These are phyloP conservation scores for Trifolium fragiferum DNA, from an alignment of 306 rosid species.

Conservation along the genomic window DNA sequence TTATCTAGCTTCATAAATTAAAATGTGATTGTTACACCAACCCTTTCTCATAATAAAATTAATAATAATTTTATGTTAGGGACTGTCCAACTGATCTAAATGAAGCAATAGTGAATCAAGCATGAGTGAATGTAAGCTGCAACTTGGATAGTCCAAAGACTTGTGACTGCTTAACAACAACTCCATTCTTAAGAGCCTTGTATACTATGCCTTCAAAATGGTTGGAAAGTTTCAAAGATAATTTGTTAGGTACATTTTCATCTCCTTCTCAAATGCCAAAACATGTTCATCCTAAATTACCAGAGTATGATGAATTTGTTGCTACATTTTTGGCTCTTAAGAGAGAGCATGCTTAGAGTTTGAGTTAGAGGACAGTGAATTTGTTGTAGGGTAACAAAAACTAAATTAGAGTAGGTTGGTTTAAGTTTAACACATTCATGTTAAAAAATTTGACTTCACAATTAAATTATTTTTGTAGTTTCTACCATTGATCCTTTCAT, in stretches of 20 bases:
- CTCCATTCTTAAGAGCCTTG: conserved; percentile 50
- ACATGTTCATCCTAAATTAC: conserved; percentile 92
- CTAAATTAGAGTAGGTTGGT: background rate
- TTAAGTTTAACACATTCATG: background rate
- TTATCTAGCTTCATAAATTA: conserved; percentile 18
- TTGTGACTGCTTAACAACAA: conserved; percentile 30
- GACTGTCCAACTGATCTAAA: conserved; percentile 14
- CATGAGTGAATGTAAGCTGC: conserved; percentile 10
- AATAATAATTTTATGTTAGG: background rate
- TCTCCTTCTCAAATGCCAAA: conserved; percentile 53
- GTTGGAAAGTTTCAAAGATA: conserved; percentile 30
- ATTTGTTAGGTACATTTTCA: conserved; percentile 49
- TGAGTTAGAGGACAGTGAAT: background rate
- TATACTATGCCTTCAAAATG: conserved; percentile 49
- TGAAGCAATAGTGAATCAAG: background rate
- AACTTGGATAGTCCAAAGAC: background rate
- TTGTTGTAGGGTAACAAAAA: no score
- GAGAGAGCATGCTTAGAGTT: conserved; percentile 37
- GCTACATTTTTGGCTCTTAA: conserved; percentile 72
- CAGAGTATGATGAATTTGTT: conserved; percentile 72
- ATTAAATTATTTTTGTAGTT: background rate
- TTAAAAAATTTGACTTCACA: background rate
- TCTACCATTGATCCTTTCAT: background rate
- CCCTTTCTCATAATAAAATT: background rate
- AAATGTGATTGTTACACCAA: background rate